These are phyloP conservation scores for Mucor circinelloides DNA, from an alignment of 371 early-diverging fungal genomes.

Conservation along the genomic window DNA sequence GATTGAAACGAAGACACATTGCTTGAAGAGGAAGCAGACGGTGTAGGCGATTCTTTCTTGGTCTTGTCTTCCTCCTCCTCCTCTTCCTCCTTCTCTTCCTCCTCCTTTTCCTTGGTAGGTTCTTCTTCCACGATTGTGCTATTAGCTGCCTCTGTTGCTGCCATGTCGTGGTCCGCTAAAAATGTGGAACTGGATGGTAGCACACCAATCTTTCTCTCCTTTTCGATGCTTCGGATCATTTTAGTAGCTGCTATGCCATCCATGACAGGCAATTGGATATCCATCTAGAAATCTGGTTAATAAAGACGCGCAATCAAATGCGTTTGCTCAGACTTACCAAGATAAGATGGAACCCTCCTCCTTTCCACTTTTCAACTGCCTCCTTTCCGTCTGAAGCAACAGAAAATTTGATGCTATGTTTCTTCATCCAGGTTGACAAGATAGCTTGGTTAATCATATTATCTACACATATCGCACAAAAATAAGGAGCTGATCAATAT, in stretches of 20 bases:
- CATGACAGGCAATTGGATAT: conserved; percentile 84
- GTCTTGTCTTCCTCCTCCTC: background rate
- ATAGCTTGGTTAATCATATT: conserved; percentile 80
- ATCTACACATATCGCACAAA: conserved; percentile 47
- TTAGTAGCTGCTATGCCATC: conserved; percentile 82
- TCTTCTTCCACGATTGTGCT: background rate
- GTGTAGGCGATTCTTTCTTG: background rate
- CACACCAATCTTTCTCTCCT: conserved; percentile 63
- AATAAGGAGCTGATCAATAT: conserved; percentile 4
- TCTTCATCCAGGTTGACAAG: conserved; percentile 73
- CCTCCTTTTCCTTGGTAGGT: background rate
- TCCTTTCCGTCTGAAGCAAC: conserved; percentile 77
- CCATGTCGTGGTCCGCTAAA: background rate
- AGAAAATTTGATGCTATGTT: conserved; percentile 70
- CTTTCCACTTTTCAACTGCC: conserved; percentile 76
- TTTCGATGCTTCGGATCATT: conserved; percentile 71
- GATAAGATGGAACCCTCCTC: conserved; percentile 75
- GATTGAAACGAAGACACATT: conserved; percentile 50
- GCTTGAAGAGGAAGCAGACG: background rate
- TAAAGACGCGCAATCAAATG: background rate
- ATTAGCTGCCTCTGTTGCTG: background rate
- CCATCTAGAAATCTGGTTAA: conserved; percentile 58
- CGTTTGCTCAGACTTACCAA: conserved; percentile 60
- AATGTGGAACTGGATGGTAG: conserved; percentile 22
- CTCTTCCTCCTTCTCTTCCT: conserved; percentile 1